Base-by-base conservation (phyloP, 169 alveolate genomes). In the Plasmodium vivax region DNA sequence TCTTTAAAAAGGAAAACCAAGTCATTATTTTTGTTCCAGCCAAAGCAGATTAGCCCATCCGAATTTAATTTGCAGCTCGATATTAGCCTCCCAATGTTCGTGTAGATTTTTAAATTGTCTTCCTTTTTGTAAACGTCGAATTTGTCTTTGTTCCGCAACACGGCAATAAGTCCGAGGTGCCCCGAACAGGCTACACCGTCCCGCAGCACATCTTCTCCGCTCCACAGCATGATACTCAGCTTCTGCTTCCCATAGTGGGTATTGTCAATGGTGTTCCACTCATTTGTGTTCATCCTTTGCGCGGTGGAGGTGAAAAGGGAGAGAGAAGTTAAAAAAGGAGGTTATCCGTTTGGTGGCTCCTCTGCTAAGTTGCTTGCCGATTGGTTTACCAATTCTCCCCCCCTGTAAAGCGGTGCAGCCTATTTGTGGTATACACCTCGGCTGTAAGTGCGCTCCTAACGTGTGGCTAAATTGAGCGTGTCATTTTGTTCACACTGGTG, bases 1-100 rank as follows among this genome's bases (percentile, higher is more conserved):
- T 96, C 97, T 16, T 94, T 81, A 91, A 96, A 96, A 43, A 96
- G 84, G 77, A 95, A 95, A 41, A 96, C 93, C 83, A 96, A 27
- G 10, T 87, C 93, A 79, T 87, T 87, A 43, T 87, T 79, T 87
- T 87, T 87, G 81, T 87, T 87, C 93, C 93, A 87, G 7, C 93
- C 93, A 75, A 87, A 75, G 68, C 93, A 87, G 79, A 87, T 87
- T 77, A 87, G 68, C 72, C 85, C 85, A 75, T 87, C 93, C 27
- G 56, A 87, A 62, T 38, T 87, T 87, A 87, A 77, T 30, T 73
- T 34, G 43, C 93, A 87, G 41, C 93, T 87, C 5, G 93, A 87
- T 87, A 87, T 75, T 51, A 87, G 54, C 43, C 93, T 87, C 36
- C 93, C 93, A 51, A 87, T 87, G 30, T 87, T 87, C 14, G 87